Base-by-base conservation (phyloP, 2,329 filamentous ascomycete genomes). In the Colletotrichum sp. region DNA sequence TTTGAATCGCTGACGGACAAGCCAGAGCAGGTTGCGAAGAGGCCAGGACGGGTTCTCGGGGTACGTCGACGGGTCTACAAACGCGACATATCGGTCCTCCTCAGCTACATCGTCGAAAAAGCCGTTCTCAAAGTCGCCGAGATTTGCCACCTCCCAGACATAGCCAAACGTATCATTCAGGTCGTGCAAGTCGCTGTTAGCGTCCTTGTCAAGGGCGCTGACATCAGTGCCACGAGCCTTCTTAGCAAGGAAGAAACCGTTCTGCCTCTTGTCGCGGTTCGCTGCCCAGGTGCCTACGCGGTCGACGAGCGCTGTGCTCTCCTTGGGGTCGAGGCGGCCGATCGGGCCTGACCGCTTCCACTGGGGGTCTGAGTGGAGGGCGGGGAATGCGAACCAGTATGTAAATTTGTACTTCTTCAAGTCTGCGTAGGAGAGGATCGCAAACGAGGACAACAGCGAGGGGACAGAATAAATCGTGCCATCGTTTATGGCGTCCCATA, bases 351-450 rank as follows among this genome's bases (percentile, higher is more conserved):
- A 83, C 66, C 92, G 87, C 78, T 90, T 93, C 97, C 97, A 99
- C 33, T 89, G 87, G 3, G 95, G 95, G 69, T 96, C 93, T 6
- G 96, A 98, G 81, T 98, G 96, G 58, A 99, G 88, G 18, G 96
- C 95, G 1, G 97, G 97, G 80, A 98, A 99, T 7, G 94, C 96
- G 83, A 98, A 98, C 92, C 97, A 98, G 84, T 98, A 98, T n/a
- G 93, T 95, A 82, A 98, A 98, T 76, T 93, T 95, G 86, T 98
- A 98, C 81, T 97, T 98, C 83, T 99, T 99, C 38, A 99, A 89
- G 81, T 99, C 96, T 75, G 97, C 96, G 82, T 95, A 99, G 18
- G 95, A 98, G 59, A 98, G 91, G 72, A 97, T 92, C 31, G 94
- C 90, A 82, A 98, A 98, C 8, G 95, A 97, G 6, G 95, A 92